phyloP scores from a whole-genome alignment of 2,329 filamentous ascomycete species.

The Sarocladium strictum region DNA sequence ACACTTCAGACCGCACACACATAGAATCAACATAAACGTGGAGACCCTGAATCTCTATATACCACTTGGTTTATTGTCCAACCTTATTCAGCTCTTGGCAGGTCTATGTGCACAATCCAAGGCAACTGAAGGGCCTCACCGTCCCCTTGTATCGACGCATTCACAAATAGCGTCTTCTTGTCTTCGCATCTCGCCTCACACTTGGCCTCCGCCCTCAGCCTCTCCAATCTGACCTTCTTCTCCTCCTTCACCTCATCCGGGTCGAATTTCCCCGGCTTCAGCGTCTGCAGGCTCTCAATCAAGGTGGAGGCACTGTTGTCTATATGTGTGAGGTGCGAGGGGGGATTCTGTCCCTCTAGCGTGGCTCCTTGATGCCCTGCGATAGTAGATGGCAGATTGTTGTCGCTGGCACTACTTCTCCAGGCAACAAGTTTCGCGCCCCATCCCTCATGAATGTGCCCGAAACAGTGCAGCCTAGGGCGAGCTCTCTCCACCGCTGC shows the following conservation, averaged over 20 bases:
- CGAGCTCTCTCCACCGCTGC: constrained; percentile 20
- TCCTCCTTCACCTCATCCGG: constrained; percentile 13
- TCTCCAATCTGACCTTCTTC: constrained; percentile 23
- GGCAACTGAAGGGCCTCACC: neutral
- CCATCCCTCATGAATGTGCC: constrained; percentile 27
- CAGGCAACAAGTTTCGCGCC: constrained; percentile 41
- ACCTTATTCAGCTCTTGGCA: too few relatives aligned
- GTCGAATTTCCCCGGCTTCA: neutral
- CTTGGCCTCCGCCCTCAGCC: constrained; percentile 23
- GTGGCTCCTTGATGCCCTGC: neutral
- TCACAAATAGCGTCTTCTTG: constrained; percentile 47
- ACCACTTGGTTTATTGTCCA: too few relatives aligned
- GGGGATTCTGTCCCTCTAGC: constrained; percentile 2
- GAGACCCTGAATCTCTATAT: too few relatives aligned
- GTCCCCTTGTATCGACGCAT: constrained; percentile 42
- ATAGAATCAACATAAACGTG: too few relatives aligned
- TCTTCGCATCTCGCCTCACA: constrained; percentile 19
- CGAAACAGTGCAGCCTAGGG: constrained; percentile 31
- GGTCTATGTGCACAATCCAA: too few relatives aligned
- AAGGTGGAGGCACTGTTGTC: constrained; percentile 36
- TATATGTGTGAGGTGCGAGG: constrained; percentile 41
- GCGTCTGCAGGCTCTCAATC: constrained; percentile 26
- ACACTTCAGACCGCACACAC: too few relatives aligned
- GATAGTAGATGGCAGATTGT: too few relatives aligned
- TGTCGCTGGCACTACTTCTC: constrained; percentile 27